Evolutionary conservation across 1,284 basidiomycete species (phyloP).

Genomic region (Austroboletus novae-zelandiae): DNA sequence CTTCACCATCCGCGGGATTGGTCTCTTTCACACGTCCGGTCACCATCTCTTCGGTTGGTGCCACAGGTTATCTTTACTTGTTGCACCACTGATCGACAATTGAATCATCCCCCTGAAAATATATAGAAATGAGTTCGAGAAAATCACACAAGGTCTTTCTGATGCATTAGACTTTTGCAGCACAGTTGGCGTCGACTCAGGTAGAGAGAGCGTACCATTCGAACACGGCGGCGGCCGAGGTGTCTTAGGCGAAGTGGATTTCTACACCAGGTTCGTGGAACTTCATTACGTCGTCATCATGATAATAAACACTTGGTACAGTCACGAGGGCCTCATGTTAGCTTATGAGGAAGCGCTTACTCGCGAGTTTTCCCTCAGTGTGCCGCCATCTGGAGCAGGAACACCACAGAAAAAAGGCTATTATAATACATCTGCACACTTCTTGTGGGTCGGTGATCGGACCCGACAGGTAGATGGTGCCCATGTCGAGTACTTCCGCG

Average conservation of each 20-base stretch:
- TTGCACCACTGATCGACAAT: conserved; percentile 10
- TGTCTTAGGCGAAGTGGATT: conserved; percentile 87
- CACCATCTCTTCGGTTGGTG: conserved; percentile 64
- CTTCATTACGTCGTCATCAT: background rate
- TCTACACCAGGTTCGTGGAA: conserved; percentile 78
- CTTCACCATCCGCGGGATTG: conserved; percentile 90
- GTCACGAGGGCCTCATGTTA: conserved; percentile 93
- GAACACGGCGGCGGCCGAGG: conserved; percentile 69
- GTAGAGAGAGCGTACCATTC: conserved; percentile 50
- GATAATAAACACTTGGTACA: conserved; percentile 1
- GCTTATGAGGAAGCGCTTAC: conserved; percentile 94
- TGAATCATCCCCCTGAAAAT: background rate
- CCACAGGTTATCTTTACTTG: background rate
- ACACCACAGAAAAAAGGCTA: conserved; percentile 38
- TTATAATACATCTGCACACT: conserved; percentile 90
- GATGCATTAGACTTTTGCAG: conserved; percentile 93
- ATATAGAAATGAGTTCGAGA: conserved; percentile 75
- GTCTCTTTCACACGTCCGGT: conserved; percentile 91
- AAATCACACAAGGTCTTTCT: conserved; percentile 80
- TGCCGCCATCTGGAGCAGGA: background rate
- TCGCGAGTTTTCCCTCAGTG: conserved; percentile 46
- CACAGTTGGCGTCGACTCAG: conserved; percentile 75
- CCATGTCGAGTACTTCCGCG: conserved; percentile 94
- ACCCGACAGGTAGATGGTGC: conserved; percentile 93
- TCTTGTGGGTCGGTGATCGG: conserved; percentile 96